Evolutionary conservation across 805 yeast genomes (phyloP).

Genomic region (Teunomyces stri): DNA sequence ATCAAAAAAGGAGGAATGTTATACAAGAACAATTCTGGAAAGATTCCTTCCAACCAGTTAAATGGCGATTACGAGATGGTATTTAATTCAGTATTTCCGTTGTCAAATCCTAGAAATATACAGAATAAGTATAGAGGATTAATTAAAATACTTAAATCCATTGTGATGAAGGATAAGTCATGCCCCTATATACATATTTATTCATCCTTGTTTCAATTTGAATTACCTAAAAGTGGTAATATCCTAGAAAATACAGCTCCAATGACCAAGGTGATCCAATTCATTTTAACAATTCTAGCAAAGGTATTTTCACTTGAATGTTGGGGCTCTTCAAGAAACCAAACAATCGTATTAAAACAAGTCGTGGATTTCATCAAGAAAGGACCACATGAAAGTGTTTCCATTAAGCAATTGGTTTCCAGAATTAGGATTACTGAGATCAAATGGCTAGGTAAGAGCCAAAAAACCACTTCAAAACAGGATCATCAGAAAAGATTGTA

Average conservation of each 20-base stretch:
- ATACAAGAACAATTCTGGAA: slow-evolving; percentile 13
- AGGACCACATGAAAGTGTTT: slow-evolving; percentile 34
- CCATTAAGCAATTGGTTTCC: slow-evolving; percentile 27
- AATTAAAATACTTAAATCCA: slow-evolving; percentile 13
- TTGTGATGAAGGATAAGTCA: slow-evolving; percentile 32
- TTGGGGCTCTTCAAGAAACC: slow-evolving; percentile 55
- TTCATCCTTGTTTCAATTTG: slow-evolving; percentile 1
- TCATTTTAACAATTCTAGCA: slow-evolving; percentile 42
- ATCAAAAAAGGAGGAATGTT: slow-evolving; percentile 21
- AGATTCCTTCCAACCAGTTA: background rate
- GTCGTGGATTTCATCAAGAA: slow-evolving; percentile 39
- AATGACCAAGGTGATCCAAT: slow-evolving; percentile 35
- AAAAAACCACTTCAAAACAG: slow-evolving; percentile 29
- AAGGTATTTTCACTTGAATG: slow-evolving; percentile 49
- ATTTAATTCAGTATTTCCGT: background rate
- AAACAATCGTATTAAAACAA: slow-evolving; percentile 32
- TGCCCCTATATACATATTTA: slow-evolving; percentile 34
- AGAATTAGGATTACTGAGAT: slow-evolving; percentile 45
- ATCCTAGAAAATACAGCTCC: slow-evolving; percentile 33
- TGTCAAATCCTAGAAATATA: slow-evolving; percentile 6
- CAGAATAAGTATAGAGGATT: slow-evolving; percentile 13
- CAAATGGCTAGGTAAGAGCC: slow-evolving; percentile 50
- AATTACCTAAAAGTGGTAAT: slow-evolving; percentile 8
- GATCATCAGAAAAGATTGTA: slow-evolving; percentile 39
- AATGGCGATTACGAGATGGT: background rate